Conservation (phyloP, 2,329 filamentous ascomycete species). For the Ophiostoma sp. region DNA sequence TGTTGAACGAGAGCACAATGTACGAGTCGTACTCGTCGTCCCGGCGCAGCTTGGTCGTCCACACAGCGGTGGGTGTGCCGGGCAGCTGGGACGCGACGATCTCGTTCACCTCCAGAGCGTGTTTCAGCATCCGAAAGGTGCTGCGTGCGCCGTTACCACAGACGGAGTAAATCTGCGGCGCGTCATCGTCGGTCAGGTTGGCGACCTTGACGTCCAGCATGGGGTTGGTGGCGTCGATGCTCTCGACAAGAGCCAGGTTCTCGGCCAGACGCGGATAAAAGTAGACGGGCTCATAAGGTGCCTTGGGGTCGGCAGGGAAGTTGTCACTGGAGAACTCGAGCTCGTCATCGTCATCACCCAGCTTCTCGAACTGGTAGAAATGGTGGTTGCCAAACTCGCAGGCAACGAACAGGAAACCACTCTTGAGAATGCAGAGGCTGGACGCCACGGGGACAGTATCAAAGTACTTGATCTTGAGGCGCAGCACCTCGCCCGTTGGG, state of each 20-base stretch:
- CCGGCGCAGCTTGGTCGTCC: slow-evolving; percentile 86
- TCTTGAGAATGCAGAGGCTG: slow-evolving; percentile 89
- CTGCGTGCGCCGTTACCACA: slow-evolving; percentile 87
- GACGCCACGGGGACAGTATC: slow-evolving; percentile 90
- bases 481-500: slow-evolving; percentile 75
- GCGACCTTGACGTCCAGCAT: slow-evolving; percentile 88
- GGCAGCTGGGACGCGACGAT: slow-evolving; percentile 93
- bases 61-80: slow-evolving; percentile 85
- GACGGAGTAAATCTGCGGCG: slow-evolving; percentile 92
- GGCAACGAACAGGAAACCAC: slow-evolving; percentile 89
- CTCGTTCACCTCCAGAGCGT: slow-evolving; percentile 89
- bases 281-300: slow-evolving; percentile 74
- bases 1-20: slow-evolving; percentile 90
- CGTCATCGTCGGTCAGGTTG: slow-evolving; percentile 88
- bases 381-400: slow-evolving; percentile 91
- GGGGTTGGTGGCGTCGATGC: slow-evolving; percentile 85
- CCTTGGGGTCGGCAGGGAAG: slow-evolving; percentile 72
- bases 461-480: slow-evolving; percentile 94
- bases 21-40: slow-evolving; percentile 88
- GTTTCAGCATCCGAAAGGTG: slow-evolving; percentile 86
- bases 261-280: slow-evolving; percentile 79
- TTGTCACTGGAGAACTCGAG: slow-evolving; percentile 80
- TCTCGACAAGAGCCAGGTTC: slow-evolving; percentile 82
- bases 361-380: slow-evolving; percentile 95
- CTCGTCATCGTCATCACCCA: slow-evolving; percentile 93